Evolutionary conservation across 164 flowering plant species (phyloP), one percentile per base, ranked within the genome.

Genomic region (Berberis vulgaris): DNA sequence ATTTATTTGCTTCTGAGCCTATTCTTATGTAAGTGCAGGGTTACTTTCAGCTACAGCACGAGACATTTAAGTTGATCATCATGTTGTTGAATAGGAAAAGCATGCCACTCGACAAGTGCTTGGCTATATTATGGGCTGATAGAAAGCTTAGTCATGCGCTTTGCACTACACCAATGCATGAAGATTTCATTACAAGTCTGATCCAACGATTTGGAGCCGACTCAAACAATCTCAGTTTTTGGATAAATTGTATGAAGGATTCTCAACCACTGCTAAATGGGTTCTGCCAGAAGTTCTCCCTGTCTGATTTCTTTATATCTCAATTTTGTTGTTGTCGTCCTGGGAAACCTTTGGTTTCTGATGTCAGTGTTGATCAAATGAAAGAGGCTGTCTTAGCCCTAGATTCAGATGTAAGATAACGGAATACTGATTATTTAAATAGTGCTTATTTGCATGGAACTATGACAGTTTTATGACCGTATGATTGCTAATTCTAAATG

Each of bases 91-190:
- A 73, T 59, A 62, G 69, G 79, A 87, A 79, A 72, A 81, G 82
- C 65, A 53, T 84, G 41, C 65, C 85, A 41, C 12, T 71, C 38
- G 82, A 78, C 60, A 82, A 75, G 62, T 75, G 76, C 61, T 57
- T 90, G 62, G 67, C 85, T 40, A 44, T 73, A 66, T 71, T 94
- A 55, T 91, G 99, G 96, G 78, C 79, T 66, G 72, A 75, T 64
- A 81, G 89, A 76, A 84, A 96, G 80, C 81, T 86, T 42, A 80
- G 71, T 56, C 99, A 94, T 80, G 83, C 86, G 2, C 86, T 94
- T 61, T 94, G 99, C 69, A 65, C 69, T 62, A 82, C 86, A 71
- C 88, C 97, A 57, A 67, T 87, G 63, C 70, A 77, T 76, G 84
- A 84, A 12, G 71, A 63, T 54, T 83, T 87, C 64, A 67, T 91